Base-by-base conservation (phyloP, 2,329 filamentous ascomycete species). In the Neopestalotiopsis clavispora region DNA sequence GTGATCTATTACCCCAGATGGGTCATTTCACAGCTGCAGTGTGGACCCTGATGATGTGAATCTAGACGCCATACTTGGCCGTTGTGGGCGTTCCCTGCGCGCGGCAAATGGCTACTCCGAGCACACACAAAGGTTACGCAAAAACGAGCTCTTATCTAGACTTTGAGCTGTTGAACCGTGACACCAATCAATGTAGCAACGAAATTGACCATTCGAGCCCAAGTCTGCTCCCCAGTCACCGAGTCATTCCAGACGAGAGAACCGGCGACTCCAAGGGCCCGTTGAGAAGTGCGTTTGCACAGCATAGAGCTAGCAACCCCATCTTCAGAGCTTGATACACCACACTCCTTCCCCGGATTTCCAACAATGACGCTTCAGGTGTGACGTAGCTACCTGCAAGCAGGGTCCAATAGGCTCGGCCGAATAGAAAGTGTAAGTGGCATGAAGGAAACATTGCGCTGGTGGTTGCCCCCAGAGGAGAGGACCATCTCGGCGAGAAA, bases 321-420 rank as follows among this genome's bases (percentile, higher is more conserved):
- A n/a, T 23, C 17, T 20, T 6, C 14, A 23, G 45, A 52, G 45
- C 17, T 20, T 52, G n/a, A 52, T 52, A 52, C 45, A 49, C 42
- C 42, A 52, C 45, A n/a, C 45, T 52, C 9, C n/a, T 52, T 23
- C 45, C 45, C 57, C 57, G 10, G 57, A 59, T n/a, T 59, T 28
- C 13, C 17, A 20, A 52, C 14, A 52, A n/a, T n/a, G 17, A 28
- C 9, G 23, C 23, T 59, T 59, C 20, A 1, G 20, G 13, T 59
- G 23, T 59, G 57, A 59, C 57, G 57, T 59, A 59, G 57, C 57
- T 28, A 34, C 13, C 20, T 59, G 57, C 57, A 59, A 59, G 57
- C 57, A 59, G 57, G 20, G 57, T 59, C 57, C 57, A 59, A 59
- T 59, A 59, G 57, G 57, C 57, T 34, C 57, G 23, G 57, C 30